phyloP scores from a whole-genome alignment of 2,329 filamentous ascomycete genomes.

The Nigrospora osmanthi region DNA sequence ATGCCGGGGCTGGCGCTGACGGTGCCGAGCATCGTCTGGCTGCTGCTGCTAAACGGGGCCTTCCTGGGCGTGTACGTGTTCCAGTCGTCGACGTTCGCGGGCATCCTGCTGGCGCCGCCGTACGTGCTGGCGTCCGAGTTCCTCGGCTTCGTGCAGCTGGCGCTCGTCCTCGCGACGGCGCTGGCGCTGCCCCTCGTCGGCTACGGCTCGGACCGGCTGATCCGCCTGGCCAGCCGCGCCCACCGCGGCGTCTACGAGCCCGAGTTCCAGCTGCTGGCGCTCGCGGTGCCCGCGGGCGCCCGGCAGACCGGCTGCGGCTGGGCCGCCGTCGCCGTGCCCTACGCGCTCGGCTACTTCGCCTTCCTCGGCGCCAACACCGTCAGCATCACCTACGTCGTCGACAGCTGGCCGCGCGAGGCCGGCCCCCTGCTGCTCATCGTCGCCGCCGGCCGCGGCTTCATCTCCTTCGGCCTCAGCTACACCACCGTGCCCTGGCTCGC shows the following conservation, averaged over 20 bases:
- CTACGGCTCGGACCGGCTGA: conserved; percentile 10
- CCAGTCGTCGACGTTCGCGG: conserved; percentile 12
- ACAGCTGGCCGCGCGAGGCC: conserved; percentile 19
- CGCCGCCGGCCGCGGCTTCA: conserved; percentile 14
- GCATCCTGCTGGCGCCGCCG: conserved; percentile 10
- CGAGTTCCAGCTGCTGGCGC: conserved; percentile 5
- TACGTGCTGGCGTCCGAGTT: conserved; percentile 7
- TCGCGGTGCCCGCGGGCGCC: conserved; percentile 2
- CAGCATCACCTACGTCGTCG: conserved; percentile 18
- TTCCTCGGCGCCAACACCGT: conserved; percentile 17
- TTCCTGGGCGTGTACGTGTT: conserved; percentile 15
- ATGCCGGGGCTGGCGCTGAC: conserved; percentile 4
- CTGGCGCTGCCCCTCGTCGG: conserved; percentile 11
- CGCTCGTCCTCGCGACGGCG: conserved; percentile 10
- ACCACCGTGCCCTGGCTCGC: conserved; percentile 11
- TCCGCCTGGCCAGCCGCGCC: conserved; percentile 2
- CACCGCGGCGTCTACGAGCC: conserved; percentile 2
- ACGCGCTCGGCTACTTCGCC: conserved; percentile 12
- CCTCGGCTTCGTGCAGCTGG: conserved; percentile 10
- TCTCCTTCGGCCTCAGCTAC: conserved; percentile 16
- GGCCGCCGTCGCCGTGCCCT: conserved; percentile 10
- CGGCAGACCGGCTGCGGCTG: too few relatives aligned
- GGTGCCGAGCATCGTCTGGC: conserved; percentile 12
- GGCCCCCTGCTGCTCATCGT: conserved; percentile 14
- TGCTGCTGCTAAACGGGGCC: conserved; percentile 14